Evolutionary conservation across 192 early-diverging fungal species (phyloP), one percentile per base, ranked within the genome.

Genomic region (Glomus cerebriforme): DNA sequence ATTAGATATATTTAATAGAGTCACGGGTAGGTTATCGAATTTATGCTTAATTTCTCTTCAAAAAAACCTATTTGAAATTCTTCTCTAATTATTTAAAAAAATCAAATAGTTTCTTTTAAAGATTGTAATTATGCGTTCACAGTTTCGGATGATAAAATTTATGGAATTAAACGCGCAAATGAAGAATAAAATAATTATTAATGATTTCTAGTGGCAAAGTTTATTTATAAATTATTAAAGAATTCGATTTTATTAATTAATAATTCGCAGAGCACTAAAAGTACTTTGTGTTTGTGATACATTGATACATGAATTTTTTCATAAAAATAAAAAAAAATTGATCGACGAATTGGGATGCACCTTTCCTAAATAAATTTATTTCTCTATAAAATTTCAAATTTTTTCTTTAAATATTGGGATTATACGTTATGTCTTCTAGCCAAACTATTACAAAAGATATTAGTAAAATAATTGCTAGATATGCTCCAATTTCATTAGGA

Each of bases 51-150:
- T 34, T 22, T 59, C 2, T 13, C 15, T 59, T 24, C n/a, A 0
- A 24, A 35, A 22, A 17, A 15, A 39, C 2, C 19, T 26, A 35
- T 31, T 74, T 74, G 3, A 59, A 35, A 2, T 35, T 59, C n/a
- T 74, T 74, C 24, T 59, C n/a, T 22, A 54, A 65, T n/a, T 8
- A 45, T 12, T 64, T 75, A 32, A n/a, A 59, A 22, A 9, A 31
- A 12, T 26, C 17, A 15, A 65, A 49, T 29, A 77, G 75, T 77
- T 31, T 17, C 63, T 9, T 77, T 65, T 47, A 31, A 63, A 32
- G 63, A 77, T 31, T 77, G 26, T 22, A 77, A 77, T 45, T 77
- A 77, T 66, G 63, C 24, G 13, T 66, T 77, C 1, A 66, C 75
- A 19, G 35, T 77, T 22, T 43, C 17, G 3, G 63, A 66, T 47